These are phyloP conservation scores for Acer campestre DNA, from an alignment of 345 rosid genomes.

Conservation along the genomic window DNA sequence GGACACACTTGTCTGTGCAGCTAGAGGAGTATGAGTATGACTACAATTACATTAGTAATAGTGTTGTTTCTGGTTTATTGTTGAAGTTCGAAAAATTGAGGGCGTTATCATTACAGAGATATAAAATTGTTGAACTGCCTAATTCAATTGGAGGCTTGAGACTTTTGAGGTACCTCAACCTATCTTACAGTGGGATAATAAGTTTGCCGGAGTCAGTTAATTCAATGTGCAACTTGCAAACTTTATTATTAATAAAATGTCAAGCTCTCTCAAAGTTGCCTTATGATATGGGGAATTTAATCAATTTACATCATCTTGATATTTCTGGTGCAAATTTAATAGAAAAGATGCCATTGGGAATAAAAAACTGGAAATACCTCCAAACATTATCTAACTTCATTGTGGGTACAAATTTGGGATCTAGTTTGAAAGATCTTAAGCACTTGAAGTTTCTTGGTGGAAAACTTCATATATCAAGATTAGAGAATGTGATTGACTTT, in stretches of 20 bases:
- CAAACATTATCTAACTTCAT: neutral
- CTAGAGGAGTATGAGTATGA: too few species aligned
- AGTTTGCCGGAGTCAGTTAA: neutral
- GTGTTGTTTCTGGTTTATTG: neutral
- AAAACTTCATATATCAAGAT: neutral
- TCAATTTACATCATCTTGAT: neutral
- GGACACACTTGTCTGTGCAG: neutral
- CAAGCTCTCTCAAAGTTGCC: neutral
- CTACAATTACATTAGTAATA: neutral
- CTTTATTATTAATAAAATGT: neutral
- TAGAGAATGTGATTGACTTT: neutral
- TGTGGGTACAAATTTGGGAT: neutral
- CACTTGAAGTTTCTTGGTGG: neutral
- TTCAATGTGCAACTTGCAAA: neutral
- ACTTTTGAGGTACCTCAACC: neutral
- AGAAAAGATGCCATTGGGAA: neutral
- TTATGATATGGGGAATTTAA: neutral
- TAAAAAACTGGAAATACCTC: neutral
- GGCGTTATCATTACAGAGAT: neutral
- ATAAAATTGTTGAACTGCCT: neutral
- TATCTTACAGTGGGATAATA: neutral
- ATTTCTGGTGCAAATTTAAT: neutral
- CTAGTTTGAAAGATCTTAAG: neutral
- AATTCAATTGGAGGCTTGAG: neutral
- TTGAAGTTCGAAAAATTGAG: neutral